Evolutionary conservation across 257 asterid genomes (phyloP), one percentile per base, ranked within the genome.

Genomic region (Nicotiana otophora): DNA sequence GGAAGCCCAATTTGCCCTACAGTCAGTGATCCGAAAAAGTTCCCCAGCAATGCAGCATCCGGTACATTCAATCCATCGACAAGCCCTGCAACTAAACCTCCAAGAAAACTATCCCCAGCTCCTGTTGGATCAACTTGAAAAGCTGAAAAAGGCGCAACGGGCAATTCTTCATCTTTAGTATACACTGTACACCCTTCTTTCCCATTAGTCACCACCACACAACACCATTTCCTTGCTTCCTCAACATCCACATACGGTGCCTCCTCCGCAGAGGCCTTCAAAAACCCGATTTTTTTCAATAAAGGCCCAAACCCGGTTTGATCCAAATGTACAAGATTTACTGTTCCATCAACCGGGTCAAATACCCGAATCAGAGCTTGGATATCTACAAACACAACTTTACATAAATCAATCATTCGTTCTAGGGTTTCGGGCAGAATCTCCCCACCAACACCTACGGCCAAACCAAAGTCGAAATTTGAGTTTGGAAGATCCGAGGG

Each of bases 101-200:
- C 99, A 33, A 96, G 89, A 34, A 94, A 96, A 81, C 99, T 93
- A 87, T 96, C 99, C 54, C 99, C 98, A 15, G 99, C 98, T 3
- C 99, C 99, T 0, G 99, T 96, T 7, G 98, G 98, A 86, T 96
- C 99, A 84, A 94, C 92, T 91, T 96, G 98, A 77, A 90, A 84
- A 0, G 97, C 84, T 3, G 91, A 89, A 75, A 96, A 96, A 7
- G 99, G 97, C 16, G 89, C 90, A 61, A 96, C 83, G 86, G 84
- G 86, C 90, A 89, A 91, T 90, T 90, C 97, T 82, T 75, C 88
- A 30, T 90, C 88, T 88, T 87, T 65, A 82, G 87, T 75, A 82
- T 92, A 87, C 33, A 94, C 86, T 70, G 89, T 92, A 81, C 97
- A 96, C 83, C 98, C 99, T 2, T 96, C 97, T 82, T 89, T 87